These are phyloP conservation scores for Cladosporium sphaerospermum DNA, from an alignment of 2,329 filamentous ascomycete species.

Conservation along the genomic window DNA sequence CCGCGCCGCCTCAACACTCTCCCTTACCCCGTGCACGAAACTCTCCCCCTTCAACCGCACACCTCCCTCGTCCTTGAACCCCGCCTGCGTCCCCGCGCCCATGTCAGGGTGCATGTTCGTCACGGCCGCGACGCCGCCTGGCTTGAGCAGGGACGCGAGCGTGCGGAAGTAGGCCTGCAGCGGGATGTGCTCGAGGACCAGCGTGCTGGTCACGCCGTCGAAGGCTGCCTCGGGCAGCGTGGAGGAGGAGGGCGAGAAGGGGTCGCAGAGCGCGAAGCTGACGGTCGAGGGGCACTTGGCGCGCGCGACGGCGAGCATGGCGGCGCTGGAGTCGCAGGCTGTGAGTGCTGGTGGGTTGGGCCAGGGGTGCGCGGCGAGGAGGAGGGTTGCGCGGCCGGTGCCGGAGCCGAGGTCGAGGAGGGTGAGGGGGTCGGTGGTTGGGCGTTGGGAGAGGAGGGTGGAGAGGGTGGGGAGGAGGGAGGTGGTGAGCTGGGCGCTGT, in stretches of 20 bases:
- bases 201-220: constrained; percentile 48
- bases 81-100: constrained; percentile 54
- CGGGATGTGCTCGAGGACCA: constrained; percentile 60
- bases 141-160: constrained; percentile 36
- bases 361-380: constrained; percentile 35
- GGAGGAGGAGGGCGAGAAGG: constrained; percentile 1
- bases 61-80: constrained; percentile 50
- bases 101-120: constrained; percentile 66
- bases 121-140: constrained; percentile 49
- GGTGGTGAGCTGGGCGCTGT: constrained; percentile 49
- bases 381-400: constrained; percentile 52
- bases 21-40: constrained; percentile 49
- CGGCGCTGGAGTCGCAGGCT: constrained; percentile 10
- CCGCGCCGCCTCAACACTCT: constrained; percentile 47
- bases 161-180: constrained; percentile 45
- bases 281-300: constrained; percentile 8
- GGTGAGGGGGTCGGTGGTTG: constrained; percentile 23
- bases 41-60: constrained; percentile 56
- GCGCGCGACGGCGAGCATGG: constrained; percentile 38
- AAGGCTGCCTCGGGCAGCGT: background rate
- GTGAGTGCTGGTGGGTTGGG: background rate
- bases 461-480: constrained; percentile 39
- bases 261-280: background rate
- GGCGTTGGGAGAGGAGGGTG: constrained; percentile 13
- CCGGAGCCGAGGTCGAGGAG: constrained; percentile 61